Conservation (phyloP, 768 basidiomycete genomes). For the Pilatotrama ljubarskyi region DNA sequence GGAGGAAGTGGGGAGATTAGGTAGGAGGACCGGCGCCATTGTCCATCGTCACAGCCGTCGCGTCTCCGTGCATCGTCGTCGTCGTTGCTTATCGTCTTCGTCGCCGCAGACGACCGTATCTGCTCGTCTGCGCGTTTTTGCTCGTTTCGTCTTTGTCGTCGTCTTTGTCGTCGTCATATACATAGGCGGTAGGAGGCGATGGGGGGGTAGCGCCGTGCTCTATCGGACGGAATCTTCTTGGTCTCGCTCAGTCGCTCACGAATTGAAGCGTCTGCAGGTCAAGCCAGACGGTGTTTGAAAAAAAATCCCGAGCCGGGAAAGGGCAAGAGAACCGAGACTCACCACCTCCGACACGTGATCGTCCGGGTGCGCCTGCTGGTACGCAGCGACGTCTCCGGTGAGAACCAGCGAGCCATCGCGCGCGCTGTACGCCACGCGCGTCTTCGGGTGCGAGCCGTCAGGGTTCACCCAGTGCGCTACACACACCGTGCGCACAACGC, state of each 20-base stretch:
- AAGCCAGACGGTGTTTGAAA: not conserved
- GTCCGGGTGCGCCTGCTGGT: conserved; percentile 30
- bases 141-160: not conserved
- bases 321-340: not conserved
- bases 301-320: not conserved
- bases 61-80: not conserved
- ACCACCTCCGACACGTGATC: conserved; percentile 15
- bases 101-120: not conserved
- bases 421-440: conserved; percentile 42
- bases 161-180: too few relatives aligned
- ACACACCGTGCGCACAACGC: not conserved
- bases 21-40: not conserved
- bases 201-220: not conserved
- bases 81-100: not conserved
- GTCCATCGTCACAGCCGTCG: not conserved
- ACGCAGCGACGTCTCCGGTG: conserved; percentile 43
- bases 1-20: too few relatives aligned
- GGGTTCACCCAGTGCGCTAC: conserved; percentile 49
- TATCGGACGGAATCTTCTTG: not conserved
- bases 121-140: conserved; percentile 4
- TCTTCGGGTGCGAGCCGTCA: conserved; percentile 40
- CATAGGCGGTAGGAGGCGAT: not conserved
- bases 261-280: conserved; percentile 5
- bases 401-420: conserved; percentile 45
- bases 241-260: not conserved